phyloP scores from a whole-genome alignment of 176 grass and related monocot genomes.

The Chrysopogon serrulatus region DNA sequence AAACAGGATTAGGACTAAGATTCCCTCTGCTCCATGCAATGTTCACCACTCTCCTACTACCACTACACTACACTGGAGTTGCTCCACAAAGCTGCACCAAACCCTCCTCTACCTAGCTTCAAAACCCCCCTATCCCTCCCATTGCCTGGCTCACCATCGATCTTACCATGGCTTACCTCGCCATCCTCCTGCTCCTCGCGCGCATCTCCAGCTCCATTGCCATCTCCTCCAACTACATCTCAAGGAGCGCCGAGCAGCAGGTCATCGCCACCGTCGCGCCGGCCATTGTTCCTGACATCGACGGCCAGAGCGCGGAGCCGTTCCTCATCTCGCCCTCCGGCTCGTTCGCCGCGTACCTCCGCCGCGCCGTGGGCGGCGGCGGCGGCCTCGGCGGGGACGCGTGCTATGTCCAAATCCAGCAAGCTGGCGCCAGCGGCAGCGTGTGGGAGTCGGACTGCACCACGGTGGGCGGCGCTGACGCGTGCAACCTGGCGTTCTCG shows the following conservation, averaged over 20 bases:
- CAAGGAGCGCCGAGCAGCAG: slow-evolving; percentile 37
- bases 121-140: slow-evolving; percentile 21
- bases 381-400: slow-evolving; percentile 2
- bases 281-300: not conserved
- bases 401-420: slow-evolving; percentile 49
- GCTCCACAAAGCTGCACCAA: slow-evolving; percentile 38
- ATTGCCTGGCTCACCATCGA: not conserved
- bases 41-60: slow-evolving; percentile 46
- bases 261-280: slow-evolving; percentile 36
- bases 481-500: slow-evolving; percentile 50
- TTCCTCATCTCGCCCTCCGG: slow-evolving; percentile 48
- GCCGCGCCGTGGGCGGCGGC: slow-evolving; percentile 1
- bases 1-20: slow-evolving; percentile 1
- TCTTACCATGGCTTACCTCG: slow-evolving; percentile 25
- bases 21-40: slow-evolving; percentile 45
- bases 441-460: slow-evolving; percentile 59
- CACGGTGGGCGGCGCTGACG: slow-evolving; percentile 23
- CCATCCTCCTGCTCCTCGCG: slow-evolving; percentile 30
- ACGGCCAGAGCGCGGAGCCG: slow-evolving; percentile 25
- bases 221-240: slow-evolving; percentile 30
- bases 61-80: slow-evolving; percentile 23
- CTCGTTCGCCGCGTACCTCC: slow-evolving; percentile 43
- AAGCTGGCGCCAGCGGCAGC: not conserved
- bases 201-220: slow-evolving; percentile 25
- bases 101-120: slow-evolving; percentile 29